Percentiles rank a stretch among this genome's conserved stretches.
phyloP scores from a whole-genome alignment of 441 rosid genomes.

The Gossypium schwendimanii region DNA sequence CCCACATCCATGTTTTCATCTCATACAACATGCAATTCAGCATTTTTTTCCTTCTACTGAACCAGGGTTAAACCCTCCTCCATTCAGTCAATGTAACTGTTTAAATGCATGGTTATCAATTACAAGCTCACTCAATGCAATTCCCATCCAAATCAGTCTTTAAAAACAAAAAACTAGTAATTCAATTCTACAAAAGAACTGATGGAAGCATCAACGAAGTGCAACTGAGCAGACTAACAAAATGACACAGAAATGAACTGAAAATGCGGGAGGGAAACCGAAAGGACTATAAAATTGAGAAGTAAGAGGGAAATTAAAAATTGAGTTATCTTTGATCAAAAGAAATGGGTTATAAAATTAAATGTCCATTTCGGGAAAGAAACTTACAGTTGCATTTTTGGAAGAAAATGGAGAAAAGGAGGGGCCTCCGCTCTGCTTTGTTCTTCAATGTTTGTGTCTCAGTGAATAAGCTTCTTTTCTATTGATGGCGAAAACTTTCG shows the following conservation, averaged over 20 bases:
- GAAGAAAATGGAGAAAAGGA: neutral
- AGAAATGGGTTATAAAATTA: neutral
- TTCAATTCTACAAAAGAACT: neutral
- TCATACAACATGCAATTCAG: slow-evolving; percentile 8
- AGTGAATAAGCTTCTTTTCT: neutral
- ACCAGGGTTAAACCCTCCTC: neutral
- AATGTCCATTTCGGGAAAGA: neutral
- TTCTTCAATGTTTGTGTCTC: neutral
- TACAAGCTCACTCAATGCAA: neutral
- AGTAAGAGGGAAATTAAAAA: neutral
- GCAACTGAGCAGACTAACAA: neutral
- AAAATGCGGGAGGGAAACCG: neutral
- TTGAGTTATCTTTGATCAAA: neutral
- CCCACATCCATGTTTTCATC: slow-evolving; percentile 33
- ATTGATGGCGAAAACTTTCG: neutral
- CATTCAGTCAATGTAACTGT: slow-evolving; percentile 1
- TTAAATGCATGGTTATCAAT: neutral
- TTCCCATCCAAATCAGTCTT: neutral
- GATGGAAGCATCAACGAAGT: neutral
- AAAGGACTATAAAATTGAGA: neutral
- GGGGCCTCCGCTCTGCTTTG: neutral
- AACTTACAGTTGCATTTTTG: slow-evolving; percentile 5
- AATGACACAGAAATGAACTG: neutral
- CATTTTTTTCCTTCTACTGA: neutral
- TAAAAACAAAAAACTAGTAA: neutral